Evolutionary conservation across 2,329 filamentous ascomycete species (phyloP).

Genomic region (Aspergillus vadensis): DNA sequence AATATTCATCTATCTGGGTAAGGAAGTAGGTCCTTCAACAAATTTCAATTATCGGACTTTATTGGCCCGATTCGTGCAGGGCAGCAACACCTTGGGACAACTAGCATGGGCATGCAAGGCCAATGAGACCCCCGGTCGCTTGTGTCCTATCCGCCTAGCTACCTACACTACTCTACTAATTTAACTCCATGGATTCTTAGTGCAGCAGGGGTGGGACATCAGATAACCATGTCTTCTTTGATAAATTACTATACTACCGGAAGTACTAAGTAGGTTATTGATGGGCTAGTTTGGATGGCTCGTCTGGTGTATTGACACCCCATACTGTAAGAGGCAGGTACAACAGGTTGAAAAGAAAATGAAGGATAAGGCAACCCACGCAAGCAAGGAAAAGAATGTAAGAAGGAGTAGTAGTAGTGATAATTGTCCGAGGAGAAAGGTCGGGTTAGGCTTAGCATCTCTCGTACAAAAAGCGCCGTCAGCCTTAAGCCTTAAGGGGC

Average conservation of each 20-base stretch:
- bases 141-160: not conserved
- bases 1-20: not conserved
- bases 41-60: not conserved
- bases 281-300: not conserved
- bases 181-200: not conserved
- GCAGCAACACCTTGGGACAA: slow-evolving; percentile 1
- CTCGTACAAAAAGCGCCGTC: slow-evolving; percentile 24
- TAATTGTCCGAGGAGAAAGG: slow-evolving; percentile 13
- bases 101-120: not conserved
- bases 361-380: not conserved
- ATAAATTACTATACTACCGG: not conserved
- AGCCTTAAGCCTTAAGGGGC: slow-evolving; percentile 43
- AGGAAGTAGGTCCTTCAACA: not conserved
- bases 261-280: not conserved
- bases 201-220: not conserved
- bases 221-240: not conserved
- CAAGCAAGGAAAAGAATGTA: slow-evolving; percentile 1
- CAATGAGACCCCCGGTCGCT: not conserved
- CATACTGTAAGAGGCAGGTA: not conserved
- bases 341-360: not conserved
- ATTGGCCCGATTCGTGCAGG: slow-evolving; percentile 3
- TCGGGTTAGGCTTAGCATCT: slow-evolving; percentile 14
- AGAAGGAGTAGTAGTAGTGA: not conserved
- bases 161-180: too few species aligned
- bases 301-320: not conserved